Evolutionary conservation across 2,329 filamentous ascomycete species (phyloP).

Genomic region (Neonectria hederae): DNA sequence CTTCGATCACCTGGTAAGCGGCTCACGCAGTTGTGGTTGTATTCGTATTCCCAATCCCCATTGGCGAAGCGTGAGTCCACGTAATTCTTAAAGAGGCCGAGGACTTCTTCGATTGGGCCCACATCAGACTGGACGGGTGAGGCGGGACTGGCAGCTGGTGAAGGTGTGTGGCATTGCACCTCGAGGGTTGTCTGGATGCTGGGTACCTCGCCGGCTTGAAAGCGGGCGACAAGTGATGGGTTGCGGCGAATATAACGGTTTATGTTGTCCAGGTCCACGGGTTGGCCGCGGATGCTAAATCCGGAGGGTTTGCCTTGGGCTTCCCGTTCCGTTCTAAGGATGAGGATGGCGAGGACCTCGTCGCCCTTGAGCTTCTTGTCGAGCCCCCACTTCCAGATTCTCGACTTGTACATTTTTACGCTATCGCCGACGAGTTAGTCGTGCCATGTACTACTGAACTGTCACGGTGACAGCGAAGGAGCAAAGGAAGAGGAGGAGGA

Average conservation of each 20-base stretch:
- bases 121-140: conserved; percentile 37
- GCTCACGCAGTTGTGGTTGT: conserved; percentile 43
- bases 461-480: not conserved
- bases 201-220: conserved; percentile 44
- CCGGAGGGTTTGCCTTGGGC: conserved; percentile 46
- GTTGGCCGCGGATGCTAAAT: conserved; percentile 51
- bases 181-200: conserved; percentile 45
- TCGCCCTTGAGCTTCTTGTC: conserved; percentile 55
- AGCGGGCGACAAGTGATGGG: conserved; percentile 46
- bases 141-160: conserved; percentile 33
- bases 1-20: conserved; percentile 41
- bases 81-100: conserved; percentile 44
- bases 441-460: not conserved
- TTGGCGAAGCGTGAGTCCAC: conserved; percentile 43
- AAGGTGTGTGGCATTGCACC: conserved; percentile 47
- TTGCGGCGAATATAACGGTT: conserved; percentile 53
- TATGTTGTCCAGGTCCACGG: conserved; percentile 52
- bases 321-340: conserved; percentile 50
- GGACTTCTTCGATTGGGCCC: conserved; percentile 39
- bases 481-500: conserved; percentile 9
- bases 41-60: conserved; percentile 45
- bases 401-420: conserved; percentile 56
- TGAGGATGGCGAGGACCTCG: conserved; percentile 52
- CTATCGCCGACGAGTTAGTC: conserved; percentile 33
- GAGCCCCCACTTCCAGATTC: conserved; percentile 54